Evolutionary conservation across 2,329 filamentous ascomycete species (phyloP).

Genomic region (Fusarium compactum): DNA sequence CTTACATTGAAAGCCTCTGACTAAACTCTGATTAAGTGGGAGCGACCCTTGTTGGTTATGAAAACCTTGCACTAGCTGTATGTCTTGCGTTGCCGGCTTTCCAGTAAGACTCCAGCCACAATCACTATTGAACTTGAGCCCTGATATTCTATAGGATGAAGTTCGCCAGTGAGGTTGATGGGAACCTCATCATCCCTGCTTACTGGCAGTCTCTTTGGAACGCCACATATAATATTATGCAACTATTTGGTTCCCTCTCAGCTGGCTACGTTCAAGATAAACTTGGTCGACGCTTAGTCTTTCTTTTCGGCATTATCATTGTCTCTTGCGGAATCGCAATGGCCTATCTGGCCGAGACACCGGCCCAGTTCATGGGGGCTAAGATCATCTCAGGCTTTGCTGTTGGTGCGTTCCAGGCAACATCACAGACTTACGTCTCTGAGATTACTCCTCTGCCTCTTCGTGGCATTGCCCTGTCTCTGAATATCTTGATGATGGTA

Average conservation of each 20-base stretch:
- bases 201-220: conserved; percentile 23
- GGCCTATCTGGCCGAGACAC: conserved; percentile 9
- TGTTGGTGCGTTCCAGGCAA: conserved; percentile 15
- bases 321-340: conserved; percentile 6
- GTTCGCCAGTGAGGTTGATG: conserved; percentile 10
- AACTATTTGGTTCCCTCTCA: conserved; percentile 4
- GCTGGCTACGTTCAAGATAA: conserved; percentile 11
- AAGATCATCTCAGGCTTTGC: conserved; percentile 24
- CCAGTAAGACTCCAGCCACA: conserved; percentile 1
- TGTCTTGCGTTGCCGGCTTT: conserved; percentile 14
- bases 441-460: conserved; percentile 4
- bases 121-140: too few relatives aligned
- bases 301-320: conserved; percentile 2
- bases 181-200: conserved; percentile 12
- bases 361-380: conserved; percentile 22
- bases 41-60: conserved; percentile 6
- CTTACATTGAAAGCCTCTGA: too few relatives aligned
- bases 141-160: background rate
- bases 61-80: conserved; percentile 10
- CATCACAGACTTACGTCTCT: conserved; percentile 22
- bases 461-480: conserved; percentile 6
- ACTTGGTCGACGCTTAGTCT: background rate
- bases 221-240: conserved; percentile 17
- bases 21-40: background rate
- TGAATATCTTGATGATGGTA: conserved; percentile 17